phyloP scores from a whole-genome alignment of 2,329 filamentous ascomycete species.

The Hymenoscyphus repandus region DNA sequence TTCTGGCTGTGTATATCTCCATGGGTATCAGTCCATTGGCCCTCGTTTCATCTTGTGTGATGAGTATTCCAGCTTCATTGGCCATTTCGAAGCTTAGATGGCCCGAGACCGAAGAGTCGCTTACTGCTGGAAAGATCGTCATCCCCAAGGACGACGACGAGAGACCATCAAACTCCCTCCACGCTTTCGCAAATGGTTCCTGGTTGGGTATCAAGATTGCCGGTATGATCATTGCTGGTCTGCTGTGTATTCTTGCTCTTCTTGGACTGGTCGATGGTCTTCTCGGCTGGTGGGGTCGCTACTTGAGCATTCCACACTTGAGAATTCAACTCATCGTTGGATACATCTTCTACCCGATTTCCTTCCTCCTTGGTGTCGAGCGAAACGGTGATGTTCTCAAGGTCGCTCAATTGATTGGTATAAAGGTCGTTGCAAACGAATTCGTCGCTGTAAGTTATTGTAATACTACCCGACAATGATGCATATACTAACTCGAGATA shows the following conservation, averaged over 20 bases:
- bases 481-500: background rate
- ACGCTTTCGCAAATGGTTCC: constrained; percentile 79
- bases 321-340: constrained; percentile 71
- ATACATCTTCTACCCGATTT: constrained; percentile 72
- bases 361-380: constrained; percentile 77
- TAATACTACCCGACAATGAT: background rate
- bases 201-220: constrained; percentile 85
- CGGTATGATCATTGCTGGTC: constrained; percentile 71
- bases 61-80: constrained; percentile 89
- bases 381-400: constrained; percentile 58
- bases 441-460: constrained; percentile 23
- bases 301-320: constrained; percentile 69
- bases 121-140: constrained; percentile 76
- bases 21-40: constrained; percentile 81
- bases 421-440: constrained; percentile 69
- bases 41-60: constrained; percentile 85
- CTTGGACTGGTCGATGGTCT: constrained; percentile 71
- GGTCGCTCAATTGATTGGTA: constrained; percentile 73
- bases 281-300: constrained; percentile 78
- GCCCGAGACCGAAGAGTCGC: constrained; percentile 79
- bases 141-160: constrained; percentile 69
- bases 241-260: constrained; percentile 79
- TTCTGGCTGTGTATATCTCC: constrained; percentile 78
- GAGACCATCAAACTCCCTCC: constrained; percentile 71
- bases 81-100: constrained; percentile 86